Evolutionary conservation across 495 filamentous ascomycete genomes (phyloP).

Genomic region (Copromyces sp.): DNA sequence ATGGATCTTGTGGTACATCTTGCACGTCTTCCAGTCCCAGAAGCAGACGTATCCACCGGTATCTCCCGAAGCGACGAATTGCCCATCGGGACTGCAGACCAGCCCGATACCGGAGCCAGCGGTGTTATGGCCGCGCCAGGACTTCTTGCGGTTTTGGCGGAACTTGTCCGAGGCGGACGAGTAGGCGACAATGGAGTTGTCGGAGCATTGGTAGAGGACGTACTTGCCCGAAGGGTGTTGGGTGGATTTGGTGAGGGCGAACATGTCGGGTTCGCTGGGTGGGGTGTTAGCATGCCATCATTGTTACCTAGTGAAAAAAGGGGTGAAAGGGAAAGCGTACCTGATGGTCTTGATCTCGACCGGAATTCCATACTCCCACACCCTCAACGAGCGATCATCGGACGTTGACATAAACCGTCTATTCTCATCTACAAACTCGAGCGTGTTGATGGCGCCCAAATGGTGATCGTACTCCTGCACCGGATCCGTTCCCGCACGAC

Average conservation of each 20-base stretch:
- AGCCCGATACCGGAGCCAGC: slow-evolving; percentile 90
- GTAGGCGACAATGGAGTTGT: slow-evolving; percentile 97
- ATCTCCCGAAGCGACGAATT: slow-evolving; percentile 78
- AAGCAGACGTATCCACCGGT: slow-evolving; percentile 82
- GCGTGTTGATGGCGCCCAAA: slow-evolving; percentile 91
- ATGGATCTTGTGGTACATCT: slow-evolving; percentile 92
- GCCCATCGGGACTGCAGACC: slow-evolving; percentile 78
- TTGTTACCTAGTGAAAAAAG: background rate
- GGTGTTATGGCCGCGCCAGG: slow-evolving; percentile 89
- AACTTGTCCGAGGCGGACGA: slow-evolving; percentile 77
- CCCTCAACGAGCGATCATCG: slow-evolving; percentile 89
- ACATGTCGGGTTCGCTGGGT: slow-evolving; percentile 96
- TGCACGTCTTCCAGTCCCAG: slow-evolving; percentile 99
- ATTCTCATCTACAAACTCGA: slow-evolving; percentile 91
- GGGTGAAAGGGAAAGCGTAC: slow-evolving; percentile 7
- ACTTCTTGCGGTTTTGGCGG: slow-evolving; percentile 93
- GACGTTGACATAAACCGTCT: slow-evolving; percentile 95
- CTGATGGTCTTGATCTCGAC: slow-evolving; percentile 47
- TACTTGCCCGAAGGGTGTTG: slow-evolving; percentile 84
- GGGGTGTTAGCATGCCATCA: slow-evolving; percentile 56
- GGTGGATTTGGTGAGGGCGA: slow-evolving; percentile 69
- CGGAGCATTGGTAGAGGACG: slow-evolving; percentile 81
- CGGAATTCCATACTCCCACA: slow-evolving; percentile 96
- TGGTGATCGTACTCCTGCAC: slow-evolving; percentile 99
- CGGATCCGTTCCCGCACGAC: slow-evolving; percentile 60